phyloP scores from a whole-genome alignment of 805 yeast species.

The Candida loeiensis region DNA sequence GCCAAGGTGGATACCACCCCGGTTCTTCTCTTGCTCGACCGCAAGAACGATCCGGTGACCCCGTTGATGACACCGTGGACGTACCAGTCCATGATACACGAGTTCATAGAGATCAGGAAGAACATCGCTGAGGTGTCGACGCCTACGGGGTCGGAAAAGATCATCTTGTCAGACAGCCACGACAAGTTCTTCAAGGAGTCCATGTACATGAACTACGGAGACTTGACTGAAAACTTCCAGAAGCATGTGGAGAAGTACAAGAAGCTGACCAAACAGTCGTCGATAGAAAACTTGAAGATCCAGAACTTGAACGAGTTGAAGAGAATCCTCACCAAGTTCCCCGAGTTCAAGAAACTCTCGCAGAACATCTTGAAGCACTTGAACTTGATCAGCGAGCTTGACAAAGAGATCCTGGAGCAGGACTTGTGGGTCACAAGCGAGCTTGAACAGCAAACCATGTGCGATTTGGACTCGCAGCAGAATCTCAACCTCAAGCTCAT shows the following conservation, averaged over 20 bases:
- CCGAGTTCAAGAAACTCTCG: constrained; percentile 86
- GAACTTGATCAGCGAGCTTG: constrained; percentile 83
- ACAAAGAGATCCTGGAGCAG: constrained; percentile 59
- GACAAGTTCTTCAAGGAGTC: constrained; percentile 78
- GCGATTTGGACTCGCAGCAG: constrained; percentile 40
- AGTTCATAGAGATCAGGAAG: constrained; percentile 75
- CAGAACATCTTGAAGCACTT: constrained; percentile 90
- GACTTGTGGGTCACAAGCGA: constrained; percentile 85
- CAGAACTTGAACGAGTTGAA: constrained; percentile 83
- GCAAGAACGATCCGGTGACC: constrained; percentile 88
- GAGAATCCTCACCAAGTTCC: constrained; percentile 84
- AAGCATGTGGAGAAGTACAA: constrained; percentile 81
- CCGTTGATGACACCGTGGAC: constrained; percentile 96
- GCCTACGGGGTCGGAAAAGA: constrained; percentile 39
- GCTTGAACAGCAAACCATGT: constrained; percentile 79
- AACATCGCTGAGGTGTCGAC: constrained; percentile 68
- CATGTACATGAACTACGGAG: constrained; percentile 91
- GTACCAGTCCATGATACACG: constrained; percentile 96
- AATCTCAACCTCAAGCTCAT: constrained; percentile 51
- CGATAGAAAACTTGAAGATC: constrained; percentile 53
- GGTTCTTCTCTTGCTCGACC: constrained; percentile 68
- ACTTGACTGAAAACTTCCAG: constrained; percentile 83
- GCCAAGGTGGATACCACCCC: constrained; percentile 66
- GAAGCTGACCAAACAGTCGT: constrained; percentile 66
- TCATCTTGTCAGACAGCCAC: constrained; percentile 53